These are phyloP conservation scores for Colletotrichum limetticola DNA, from an alignment of 2,329 filamentous ascomycete species.

Conservation along the genomic window DNA sequence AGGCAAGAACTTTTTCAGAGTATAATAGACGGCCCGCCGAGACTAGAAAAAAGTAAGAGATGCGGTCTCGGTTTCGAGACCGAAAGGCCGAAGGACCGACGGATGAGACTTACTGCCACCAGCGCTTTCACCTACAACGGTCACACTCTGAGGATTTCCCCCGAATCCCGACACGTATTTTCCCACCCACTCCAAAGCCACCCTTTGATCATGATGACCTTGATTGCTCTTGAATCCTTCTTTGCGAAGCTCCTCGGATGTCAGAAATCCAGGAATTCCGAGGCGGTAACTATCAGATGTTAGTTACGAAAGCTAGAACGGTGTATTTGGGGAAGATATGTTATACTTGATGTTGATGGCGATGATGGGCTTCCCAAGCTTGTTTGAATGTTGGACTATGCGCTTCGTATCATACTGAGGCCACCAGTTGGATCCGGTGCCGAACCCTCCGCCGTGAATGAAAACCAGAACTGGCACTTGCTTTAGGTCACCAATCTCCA, in stretches of 20 bases:
- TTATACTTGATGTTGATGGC: slow-evolving; percentile 55
- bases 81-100: neutral
- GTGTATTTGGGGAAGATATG: no score
- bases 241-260: slow-evolving; percentile 57
- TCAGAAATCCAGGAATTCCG: slow-evolving; percentile 55
- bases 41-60: neutral
- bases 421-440: slow-evolving; percentile 61
- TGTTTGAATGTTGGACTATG: slow-evolving; percentile 55
- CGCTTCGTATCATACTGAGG: slow-evolving; percentile 60
- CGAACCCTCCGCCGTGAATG: slow-evolving; percentile 63
- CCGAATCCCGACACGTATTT: slow-evolving; percentile 47
- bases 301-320: neutral
- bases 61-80: neutral
- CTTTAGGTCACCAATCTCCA: slow-evolving; percentile 31
- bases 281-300: slow-evolving; percentile 56
- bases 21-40: slow-evolving; percentile 12
- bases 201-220: slow-evolving; percentile 51
- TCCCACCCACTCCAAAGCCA: slow-evolving; percentile 46
- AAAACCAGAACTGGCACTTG: slow-evolving; percentile 62
- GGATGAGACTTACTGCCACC: slow-evolving; percentile 51
- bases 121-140: slow-evolving; percentile 57
- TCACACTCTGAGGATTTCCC: slow-evolving; percentile 45
- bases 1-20: neutral
- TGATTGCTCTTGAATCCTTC: slow-evolving; percentile 57
- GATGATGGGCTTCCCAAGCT: slow-evolving; percentile 57